Evolutionary conservation across 108 stramenopile genomes (phyloP).

Genomic region (Cyclotella baltica): DNA sequence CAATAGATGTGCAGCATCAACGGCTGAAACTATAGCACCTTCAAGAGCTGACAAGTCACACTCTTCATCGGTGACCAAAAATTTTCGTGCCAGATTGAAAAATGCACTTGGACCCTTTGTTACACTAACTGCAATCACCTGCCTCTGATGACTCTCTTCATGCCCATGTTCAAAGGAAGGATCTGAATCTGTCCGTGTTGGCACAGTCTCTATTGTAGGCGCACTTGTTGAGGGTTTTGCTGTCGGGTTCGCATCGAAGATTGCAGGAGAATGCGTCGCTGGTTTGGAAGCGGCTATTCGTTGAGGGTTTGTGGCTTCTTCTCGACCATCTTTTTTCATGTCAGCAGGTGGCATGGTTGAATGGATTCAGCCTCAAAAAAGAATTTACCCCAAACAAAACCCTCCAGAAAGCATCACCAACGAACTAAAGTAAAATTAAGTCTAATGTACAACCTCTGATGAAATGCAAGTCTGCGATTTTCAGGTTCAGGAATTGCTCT

Average conservation of each 20-base stretch:
- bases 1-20: conserved; percentile 87
- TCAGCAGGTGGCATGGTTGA: background rate
- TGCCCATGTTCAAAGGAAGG: conserved; percentile 34
- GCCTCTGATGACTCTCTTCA: conserved; percentile 47
- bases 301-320: background rate
- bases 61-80: conserved; percentile 82
- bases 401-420: background rate
- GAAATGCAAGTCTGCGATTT: too few relatives aligned
- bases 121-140: conserved; percentile 89
- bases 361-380: background rate
- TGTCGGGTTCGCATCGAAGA: background rate
- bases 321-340: background rate
- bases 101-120: conserved; percentile 84
- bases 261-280: background rate
- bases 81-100: conserved; percentile 85
- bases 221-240: conserved; percentile 5
- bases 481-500: too few relatives aligned
- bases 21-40: conserved; percentile 87
- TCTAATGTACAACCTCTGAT: too few relatives aligned
- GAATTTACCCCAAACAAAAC: background rate
- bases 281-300: background rate
- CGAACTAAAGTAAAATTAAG: background rate
- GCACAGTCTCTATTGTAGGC: conserved; percentile 33
- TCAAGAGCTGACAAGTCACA: conserved; percentile 86
- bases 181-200: conserved; percentile 35